Evolutionary conservation across 352 stramenopile species (phyloP).

Genomic region (Phytophthora lateralis): DNA sequence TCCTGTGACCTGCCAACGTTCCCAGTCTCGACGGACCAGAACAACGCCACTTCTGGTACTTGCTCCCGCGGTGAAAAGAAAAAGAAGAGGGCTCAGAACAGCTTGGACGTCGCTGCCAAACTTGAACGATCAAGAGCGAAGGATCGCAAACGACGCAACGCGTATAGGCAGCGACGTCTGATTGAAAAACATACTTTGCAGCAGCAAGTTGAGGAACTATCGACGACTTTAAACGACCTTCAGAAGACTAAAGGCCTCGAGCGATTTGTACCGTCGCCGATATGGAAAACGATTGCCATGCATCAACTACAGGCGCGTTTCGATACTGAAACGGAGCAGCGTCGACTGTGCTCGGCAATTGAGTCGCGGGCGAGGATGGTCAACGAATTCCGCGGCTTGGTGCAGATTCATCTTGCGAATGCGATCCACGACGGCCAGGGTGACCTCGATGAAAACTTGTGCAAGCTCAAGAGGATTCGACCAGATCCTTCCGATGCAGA

Average conservation of each 20-base stretch:
- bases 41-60: background rate
- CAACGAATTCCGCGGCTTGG: background rate
- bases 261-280: background rate
- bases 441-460: background rate
- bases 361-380: background rate
- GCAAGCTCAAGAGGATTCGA: conserved; percentile 2
- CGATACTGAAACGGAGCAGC: conserved; percentile 11
- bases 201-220: conserved; percentile 5
- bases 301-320: conserved; percentile 8
- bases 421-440: background rate
- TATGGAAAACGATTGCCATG: conserved; percentile 13
- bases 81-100: background rate
- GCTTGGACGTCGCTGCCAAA: background rate
- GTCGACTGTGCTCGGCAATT: background rate
- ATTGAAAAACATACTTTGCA: conserved; percentile 7
- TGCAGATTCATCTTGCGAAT: background rate
- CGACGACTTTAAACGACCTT: background rate
- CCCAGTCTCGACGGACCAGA: background rate
- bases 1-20: conserved; percentile 11
- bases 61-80: too few relatives aligned
- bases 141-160: conserved; percentile 8
- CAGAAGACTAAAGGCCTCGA: background rate
- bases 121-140: conserved; percentile 10
- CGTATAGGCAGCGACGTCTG: conserved; percentile 3
- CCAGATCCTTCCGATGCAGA: background rate